Conservation (phyloP, 306 rosid species). For the Canavalia gladiata region DNA sequence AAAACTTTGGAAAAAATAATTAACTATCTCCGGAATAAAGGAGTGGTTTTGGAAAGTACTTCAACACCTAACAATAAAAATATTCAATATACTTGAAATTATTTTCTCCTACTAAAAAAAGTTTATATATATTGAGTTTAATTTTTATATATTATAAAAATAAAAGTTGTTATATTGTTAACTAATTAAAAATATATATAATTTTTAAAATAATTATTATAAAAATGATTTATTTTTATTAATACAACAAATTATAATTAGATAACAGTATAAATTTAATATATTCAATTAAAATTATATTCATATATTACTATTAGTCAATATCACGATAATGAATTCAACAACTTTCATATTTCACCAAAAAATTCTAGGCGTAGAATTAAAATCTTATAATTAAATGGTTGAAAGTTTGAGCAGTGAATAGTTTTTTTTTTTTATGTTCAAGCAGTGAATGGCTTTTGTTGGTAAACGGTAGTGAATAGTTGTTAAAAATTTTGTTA, state of each 20-base stretch:
- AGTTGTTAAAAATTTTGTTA: not conserved
- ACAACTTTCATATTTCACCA: constrained; percentile 19
- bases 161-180: too few relatives aligned
- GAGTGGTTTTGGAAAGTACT: not conserved
- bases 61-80: constrained; percentile 16
- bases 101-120: not conserved
- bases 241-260: too few relatives aligned
- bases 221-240: too few relatives aligned
- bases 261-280: too few relatives aligned
- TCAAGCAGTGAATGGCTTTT: constrained; percentile 2
- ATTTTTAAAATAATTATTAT: too few relatives aligned
- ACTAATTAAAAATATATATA: too few relatives aligned
- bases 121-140: not conserved
- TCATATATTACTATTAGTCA: not conserved
- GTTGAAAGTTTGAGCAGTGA: constrained; percentile 19
- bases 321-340: constrained; percentile 21
- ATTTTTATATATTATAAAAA: too few relatives aligned
- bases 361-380: constrained; percentile 5
- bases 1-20: constrained; percentile 6
- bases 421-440: not conserved
- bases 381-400: constrained; percentile 29
- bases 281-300: too few relatives aligned
- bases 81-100: not conserved
- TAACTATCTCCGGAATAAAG: not conserved
- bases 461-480: not conserved